These are phyloP conservation scores for Fusarium palustre DNA, from an alignment of 2,329 filamentous ascomycete species.

Conservation along the genomic window DNA sequence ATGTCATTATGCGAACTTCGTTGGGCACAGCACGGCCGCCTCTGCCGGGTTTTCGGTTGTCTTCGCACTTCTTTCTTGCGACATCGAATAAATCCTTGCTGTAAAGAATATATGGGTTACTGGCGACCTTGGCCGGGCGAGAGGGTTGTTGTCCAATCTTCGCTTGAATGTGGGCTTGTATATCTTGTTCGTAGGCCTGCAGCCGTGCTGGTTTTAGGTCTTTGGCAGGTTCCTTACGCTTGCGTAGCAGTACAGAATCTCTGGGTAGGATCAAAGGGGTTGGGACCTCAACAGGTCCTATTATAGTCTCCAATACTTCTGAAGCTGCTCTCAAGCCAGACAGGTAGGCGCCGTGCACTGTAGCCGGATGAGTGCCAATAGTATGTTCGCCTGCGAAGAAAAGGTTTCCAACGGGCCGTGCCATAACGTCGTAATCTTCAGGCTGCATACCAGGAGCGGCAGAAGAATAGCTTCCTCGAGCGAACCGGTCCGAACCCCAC, in stretches of 20 bases:
- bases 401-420: slow-evolving; percentile 83
- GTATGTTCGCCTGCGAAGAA: slow-evolving; percentile 98
- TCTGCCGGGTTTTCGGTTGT: slow-evolving; percentile 71
- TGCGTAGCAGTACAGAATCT: slow-evolving; percentile 62
- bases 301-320: slow-evolving; percentile 82
- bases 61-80: slow-evolving; percentile 70
- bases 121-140: slow-evolving; percentile 77
- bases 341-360: slow-evolving; percentile 95
- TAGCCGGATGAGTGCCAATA: slow-evolving; percentile 93
- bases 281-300: slow-evolving; percentile 84
- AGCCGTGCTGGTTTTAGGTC: slow-evolving; percentile 65
- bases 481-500: slow-evolving; percentile 91
- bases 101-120: slow-evolving; percentile 90
- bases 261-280: slow-evolving; percentile 79
- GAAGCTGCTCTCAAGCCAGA: slow-evolving; percentile 91
- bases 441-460: slow-evolving; percentile 84
- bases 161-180: slow-evolving; percentile 63
- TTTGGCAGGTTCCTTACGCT: slow-evolving; percentile 65
- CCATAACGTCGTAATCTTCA: slow-evolving; percentile 94
- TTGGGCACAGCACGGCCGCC: slow-evolving; percentile 74
- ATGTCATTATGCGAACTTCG: slow-evolving; percentile 86
- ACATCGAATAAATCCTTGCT: slow-evolving; percentile 81
- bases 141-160: slow-evolving; percentile 79
- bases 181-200: slow-evolving; percentile 67
- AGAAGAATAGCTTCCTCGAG: slow-evolving; percentile 95